phyloP scores from a whole-genome alignment of 805 yeast species.

The Tetrapisispora taiwanensis region DNA sequence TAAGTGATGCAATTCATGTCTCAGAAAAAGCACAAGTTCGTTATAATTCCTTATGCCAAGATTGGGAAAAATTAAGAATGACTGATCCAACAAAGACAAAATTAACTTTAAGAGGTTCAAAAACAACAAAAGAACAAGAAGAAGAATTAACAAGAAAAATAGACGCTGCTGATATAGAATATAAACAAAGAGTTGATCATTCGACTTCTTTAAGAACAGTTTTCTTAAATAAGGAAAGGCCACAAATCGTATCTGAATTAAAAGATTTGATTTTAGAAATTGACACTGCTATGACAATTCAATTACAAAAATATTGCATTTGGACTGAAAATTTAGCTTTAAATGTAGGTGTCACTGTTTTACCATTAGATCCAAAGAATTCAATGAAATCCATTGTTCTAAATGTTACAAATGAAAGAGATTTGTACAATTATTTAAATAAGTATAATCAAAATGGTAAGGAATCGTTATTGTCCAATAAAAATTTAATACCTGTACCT shows the following conservation, averaged over 20 bases:
- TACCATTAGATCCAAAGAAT: slow-evolving; percentile 51
- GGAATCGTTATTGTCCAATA: slow-evolving; percentile 25
- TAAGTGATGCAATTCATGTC: slow-evolving; percentile 63
- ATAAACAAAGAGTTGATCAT: slow-evolving; percentile 61
- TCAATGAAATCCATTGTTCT: slow-evolving; percentile 73
- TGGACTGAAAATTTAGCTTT: slow-evolving; percentile 75
- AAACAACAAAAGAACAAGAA: slow-evolving; percentile 73
- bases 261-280: slow-evolving; percentile 73
- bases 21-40: slow-evolving; percentile 83
- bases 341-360: slow-evolving; percentile 73
- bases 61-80: slow-evolving; percentile 69
- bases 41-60: slow-evolving; percentile 74
- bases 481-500: slow-evolving; percentile 53
- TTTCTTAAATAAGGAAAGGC: slow-evolving; percentile 63
- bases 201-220: slow-evolving; percentile 69
- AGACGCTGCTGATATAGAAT: slow-evolving; percentile 77
- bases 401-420: slow-evolving; percentile 73
- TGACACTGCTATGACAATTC: slow-evolving; percentile 83
- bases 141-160: slow-evolving; percentile 79
- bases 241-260: slow-evolving; percentile 59
- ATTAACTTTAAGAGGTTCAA: slow-evolving; percentile 68
- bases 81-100: slow-evolving; percentile 80
- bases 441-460: slow-evolving; percentile 32
- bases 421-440: slow-evolving; percentile 59
- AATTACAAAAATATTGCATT: slow-evolving; percentile 80